Evolutionary conservation across 164 flowering plant species (phyloP), one percentile per base, ranked within the genome.

Genomic region (Stephania cephalantha): DNA sequence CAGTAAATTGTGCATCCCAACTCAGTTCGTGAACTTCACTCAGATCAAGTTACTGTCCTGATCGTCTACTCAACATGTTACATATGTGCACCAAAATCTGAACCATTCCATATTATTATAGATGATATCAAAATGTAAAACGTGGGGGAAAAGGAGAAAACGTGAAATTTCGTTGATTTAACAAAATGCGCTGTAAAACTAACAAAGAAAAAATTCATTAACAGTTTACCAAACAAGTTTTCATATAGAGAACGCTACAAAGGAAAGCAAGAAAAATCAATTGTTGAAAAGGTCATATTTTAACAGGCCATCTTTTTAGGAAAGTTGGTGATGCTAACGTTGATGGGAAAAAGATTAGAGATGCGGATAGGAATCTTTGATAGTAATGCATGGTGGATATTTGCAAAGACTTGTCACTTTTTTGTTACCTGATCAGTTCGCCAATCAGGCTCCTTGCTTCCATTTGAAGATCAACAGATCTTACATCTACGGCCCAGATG

Each of bases 401-500:
- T 12, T 29, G 22, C 22, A 29, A 55, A 45, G 10, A 45, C 31
- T 30, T 6, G 61, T 18, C 30, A 53, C 53, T 8, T 17, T 30
- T 10, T n/a, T 4, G 10, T 55, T 78, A 48, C 25, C 45, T 74
- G 18, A 66, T 64, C 22, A 91, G 83, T 69, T 86, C 86, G 63
- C 82, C 83, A 64, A 86, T 55, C 29, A 84, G 63, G 71, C 74
- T 79, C 79, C 87, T 85, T 68, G 94, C 91, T 72, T 90, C 90
- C 5, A 74, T 64, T 11, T 86, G 88, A 50, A 83, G 75, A 78
- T 88, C 76, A 7, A 81, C 29, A 65, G 35, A 67, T 78, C 66
- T 46, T 76, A 90, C 90, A 48, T 88, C 90, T 20, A 44, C 74
- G 31, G 85, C 90, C 91, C 94, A 88, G 65, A 94, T 44, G 78